Percentiles rank a stretch among this genome's conserved stretches.
Conservation (phyloP, 768 basidiomycete species). For the Pisolithus sp. region DNA sequence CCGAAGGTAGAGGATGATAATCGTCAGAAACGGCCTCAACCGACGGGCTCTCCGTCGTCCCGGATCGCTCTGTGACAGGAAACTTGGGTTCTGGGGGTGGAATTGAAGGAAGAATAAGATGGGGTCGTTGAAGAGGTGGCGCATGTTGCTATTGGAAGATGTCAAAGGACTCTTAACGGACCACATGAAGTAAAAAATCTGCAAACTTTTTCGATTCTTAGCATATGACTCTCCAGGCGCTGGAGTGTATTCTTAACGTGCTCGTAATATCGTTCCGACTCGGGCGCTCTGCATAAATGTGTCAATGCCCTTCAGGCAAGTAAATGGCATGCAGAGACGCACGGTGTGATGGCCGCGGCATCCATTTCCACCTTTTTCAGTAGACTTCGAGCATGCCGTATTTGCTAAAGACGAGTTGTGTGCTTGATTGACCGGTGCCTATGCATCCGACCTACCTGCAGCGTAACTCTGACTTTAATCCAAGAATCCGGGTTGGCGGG, state of each 20-base stretch:
- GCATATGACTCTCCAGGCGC: slow-evolving; percentile 46
- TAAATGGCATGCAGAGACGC: slow-evolving; percentile 14
- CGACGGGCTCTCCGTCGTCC: slow-evolving; percentile 1
- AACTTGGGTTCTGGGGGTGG: slow-evolving; percentile 34
- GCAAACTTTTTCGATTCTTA: slow-evolving; percentile 47
- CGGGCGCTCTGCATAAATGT: slow-evolving; percentile 29
- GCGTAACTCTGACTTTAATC: slow-evolving; percentile 48
- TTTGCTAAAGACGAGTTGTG: slow-evolving; percentile 24
- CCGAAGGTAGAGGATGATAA: slow-evolving; percentile 4
- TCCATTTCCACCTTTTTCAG: slow-evolving; percentile 53
- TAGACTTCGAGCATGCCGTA: slow-evolving; percentile 52
- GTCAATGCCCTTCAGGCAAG: slow-evolving; percentile 1
- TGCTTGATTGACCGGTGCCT: not conserved
- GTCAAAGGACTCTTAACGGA: not conserved
- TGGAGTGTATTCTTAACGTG: slow-evolving; percentile 48
- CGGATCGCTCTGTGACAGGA: slow-evolving; percentile 1
- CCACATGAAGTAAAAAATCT: not conserved
- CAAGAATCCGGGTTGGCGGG: slow-evolving; percentile 31
- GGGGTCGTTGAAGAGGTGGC: slow-evolving; percentile 34
- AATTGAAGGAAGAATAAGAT: slow-evolving; percentile 48
- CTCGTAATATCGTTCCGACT: slow-evolving; percentile 38
- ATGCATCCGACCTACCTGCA: slow-evolving; percentile 42
- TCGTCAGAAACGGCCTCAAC: slow-evolving; percentile 18
- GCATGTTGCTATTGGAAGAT: slow-evolving; percentile 32
- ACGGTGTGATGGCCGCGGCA: slow-evolving; percentile 40